These are phyloP conservation scores for Leptosphaerulina australis DNA, from an alignment of 2,329 filamentous ascomycete species.

Conservation along the genomic window DNA sequence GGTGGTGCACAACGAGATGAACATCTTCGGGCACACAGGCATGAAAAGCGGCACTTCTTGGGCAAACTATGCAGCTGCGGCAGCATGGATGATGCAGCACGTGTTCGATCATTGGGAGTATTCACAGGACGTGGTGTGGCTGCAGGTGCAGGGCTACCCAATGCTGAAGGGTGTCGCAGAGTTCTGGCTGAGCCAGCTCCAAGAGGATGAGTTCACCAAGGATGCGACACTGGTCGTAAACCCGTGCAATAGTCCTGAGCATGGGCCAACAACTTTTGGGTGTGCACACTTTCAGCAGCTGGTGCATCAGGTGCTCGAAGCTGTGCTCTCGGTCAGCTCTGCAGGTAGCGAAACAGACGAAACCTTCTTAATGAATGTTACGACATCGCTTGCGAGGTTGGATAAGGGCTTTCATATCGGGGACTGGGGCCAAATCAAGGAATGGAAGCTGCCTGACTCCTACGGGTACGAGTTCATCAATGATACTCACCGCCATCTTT, in stretches of 20 bases:
- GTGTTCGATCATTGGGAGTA: constrained; percentile 65
- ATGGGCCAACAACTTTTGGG: constrained; percentile 58
- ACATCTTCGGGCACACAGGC: constrained; percentile 64
- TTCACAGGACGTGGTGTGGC: constrained; percentile 56
- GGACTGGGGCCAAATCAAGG: constrained; percentile 54
- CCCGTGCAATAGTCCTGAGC: constrained; percentile 65
- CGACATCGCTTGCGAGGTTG: constrained; percentile 52
- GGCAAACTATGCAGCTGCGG: constrained; percentile 54
- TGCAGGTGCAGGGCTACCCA: constrained; percentile 56
- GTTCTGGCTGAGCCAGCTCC: constrained; percentile 64
- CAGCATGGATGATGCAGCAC: constrained; percentile 66
- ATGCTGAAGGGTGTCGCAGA: constrained; percentile 59
- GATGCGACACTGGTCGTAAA: constrained; percentile 62
- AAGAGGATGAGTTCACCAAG: constrained; percentile 56
- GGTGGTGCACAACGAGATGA: constrained; percentile 64
- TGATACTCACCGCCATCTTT: constrained; percentile 61
- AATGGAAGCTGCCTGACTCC: constrained; percentile 56
- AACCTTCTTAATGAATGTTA: constrained; percentile 48
- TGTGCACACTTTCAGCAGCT: constrained; percentile 62
- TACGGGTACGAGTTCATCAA: constrained; percentile 51
- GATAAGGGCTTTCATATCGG: constrained; percentile 60
- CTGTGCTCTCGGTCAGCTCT: constrained; percentile 25
- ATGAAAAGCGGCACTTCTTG: constrained; percentile 56
- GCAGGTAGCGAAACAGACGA: constrained; percentile 31
- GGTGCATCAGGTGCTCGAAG: constrained; percentile 50